A percentile compares a stretch with the other conserved stretches of the same genome.
Evolutionary conservation across 1,139 yeast species (phyloP).

Genomic region (Diutina rugosa): DNA sequence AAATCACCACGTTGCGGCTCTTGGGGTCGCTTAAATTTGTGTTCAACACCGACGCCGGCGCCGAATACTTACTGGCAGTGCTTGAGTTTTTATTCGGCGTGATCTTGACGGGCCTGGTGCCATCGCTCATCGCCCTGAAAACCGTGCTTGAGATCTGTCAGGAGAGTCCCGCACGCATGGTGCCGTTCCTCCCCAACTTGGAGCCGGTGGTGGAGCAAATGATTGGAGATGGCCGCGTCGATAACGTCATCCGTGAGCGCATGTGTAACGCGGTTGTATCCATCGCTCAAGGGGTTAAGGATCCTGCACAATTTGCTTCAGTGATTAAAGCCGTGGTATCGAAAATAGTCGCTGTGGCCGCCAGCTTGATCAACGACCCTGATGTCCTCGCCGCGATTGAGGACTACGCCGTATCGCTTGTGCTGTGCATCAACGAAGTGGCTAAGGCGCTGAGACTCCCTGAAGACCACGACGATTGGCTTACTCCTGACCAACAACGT

Average conservation of each 20-base stretch:
- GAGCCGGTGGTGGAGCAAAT: constrained; percentile 39
- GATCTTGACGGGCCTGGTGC: constrained; percentile 12
- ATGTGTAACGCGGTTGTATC: constrained; percentile 35
- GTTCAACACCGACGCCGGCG: constrained; percentile 26
- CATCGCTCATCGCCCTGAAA: constrained; percentile 36
- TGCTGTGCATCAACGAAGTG: neutral
- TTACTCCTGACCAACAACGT: neutral
- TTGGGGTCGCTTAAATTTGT: constrained; percentile 45
- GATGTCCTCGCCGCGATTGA: neutral
- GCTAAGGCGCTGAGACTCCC: neutral
- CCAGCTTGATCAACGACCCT: neutral
- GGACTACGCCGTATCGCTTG: neutral
- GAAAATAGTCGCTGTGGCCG: neutral
- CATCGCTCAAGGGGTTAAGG: neutral
- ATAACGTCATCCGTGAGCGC: constrained; percentile 44
- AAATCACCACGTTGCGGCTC: constrained; percentile 32
- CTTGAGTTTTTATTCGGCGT: constrained; percentile 33
- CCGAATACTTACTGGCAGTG: constrained; percentile 28
- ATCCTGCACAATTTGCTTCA: neutral
- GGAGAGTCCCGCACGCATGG: constrained; percentile 37
- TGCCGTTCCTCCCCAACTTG: constrained; percentile 36
- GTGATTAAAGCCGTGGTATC: neutral
- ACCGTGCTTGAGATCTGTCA: constrained; percentile 52
- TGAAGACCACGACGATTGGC: neutral
- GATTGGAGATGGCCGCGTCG: constrained; percentile 31